Conservation (phyloP, 78 protist genomes). For the Dictyostelium brefeldianum region DNA sequence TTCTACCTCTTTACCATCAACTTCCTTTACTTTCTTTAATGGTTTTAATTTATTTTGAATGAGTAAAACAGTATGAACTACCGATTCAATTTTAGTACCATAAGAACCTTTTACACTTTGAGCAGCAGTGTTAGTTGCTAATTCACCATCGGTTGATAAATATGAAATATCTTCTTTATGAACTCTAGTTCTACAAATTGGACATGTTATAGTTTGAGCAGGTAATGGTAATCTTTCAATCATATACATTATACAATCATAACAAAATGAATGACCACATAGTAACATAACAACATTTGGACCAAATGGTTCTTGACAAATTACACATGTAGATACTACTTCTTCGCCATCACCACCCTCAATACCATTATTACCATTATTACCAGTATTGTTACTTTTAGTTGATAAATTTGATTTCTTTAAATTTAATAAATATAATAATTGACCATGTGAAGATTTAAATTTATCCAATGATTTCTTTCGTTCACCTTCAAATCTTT, state of each 20-base stretch:
- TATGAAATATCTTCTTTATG: constrained; percentile 68
- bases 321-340: constrained; percentile 29
- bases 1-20: neutral
- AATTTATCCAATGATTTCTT: constrained; percentile 38
- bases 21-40: neutral
- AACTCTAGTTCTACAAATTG: constrained; percentile 59
- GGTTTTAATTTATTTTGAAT: neutral
- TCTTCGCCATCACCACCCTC: neutral
- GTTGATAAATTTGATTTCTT: constrained; percentile 24
- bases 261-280: constrained; percentile 78
- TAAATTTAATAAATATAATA: constrained; percentile 22
- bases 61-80: constrained; percentile 7
- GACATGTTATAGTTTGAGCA: constrained; percentile 59
- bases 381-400: neutral
- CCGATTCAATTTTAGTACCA: constrained; percentile 80
- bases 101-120: constrained; percentile 65
- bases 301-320: constrained; percentile 66
- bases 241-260: constrained; percentile 53
- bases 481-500: constrained; percentile 42
- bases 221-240: constrained; percentile 34
- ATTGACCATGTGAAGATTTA: constrained; percentile 35
- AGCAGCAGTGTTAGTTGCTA: neutral
- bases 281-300: constrained; percentile 35
- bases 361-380: neutral
- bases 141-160: neutral